Conservation (phyloP, 176 grass and related monocot species). For the Zoysia pacifica region DNA sequence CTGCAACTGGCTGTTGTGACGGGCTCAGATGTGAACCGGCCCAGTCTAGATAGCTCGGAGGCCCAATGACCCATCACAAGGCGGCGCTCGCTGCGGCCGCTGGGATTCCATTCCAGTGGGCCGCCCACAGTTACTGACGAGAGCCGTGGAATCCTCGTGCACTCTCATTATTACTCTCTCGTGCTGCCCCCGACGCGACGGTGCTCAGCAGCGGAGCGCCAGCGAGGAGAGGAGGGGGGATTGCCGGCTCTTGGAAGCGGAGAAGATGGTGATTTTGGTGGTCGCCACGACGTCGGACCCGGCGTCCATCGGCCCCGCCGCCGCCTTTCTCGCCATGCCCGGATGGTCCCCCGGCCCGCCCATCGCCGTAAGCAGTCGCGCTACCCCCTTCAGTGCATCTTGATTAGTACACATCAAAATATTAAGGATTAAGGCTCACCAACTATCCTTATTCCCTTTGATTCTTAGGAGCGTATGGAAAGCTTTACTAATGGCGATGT, state of each 20-base stretch:
- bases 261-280: constrained; percentile 64
- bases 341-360: constrained; percentile 69
- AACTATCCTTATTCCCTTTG: not conserved
- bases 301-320: constrained; percentile 70
- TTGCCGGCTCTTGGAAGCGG: not conserved
- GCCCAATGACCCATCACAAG: not conserved
- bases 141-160: not conserved
- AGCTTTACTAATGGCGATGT: constrained; percentile 67
- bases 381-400: not conserved
- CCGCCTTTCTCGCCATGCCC: constrained; percentile 75
- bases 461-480: constrained; percentile 58
- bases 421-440: no score
- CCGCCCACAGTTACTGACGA: not conserved
- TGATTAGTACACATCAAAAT: not conserved
- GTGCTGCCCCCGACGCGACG: not conserved
- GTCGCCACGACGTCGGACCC: constrained; percentile 70
- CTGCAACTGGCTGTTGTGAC: not conserved
- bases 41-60: not conserved
- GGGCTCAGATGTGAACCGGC: no score
- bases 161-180: not conserved
- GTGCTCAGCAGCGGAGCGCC: not conserved
- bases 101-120: no score
- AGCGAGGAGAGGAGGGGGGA: not conserved
- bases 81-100: no score
- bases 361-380: constrained; percentile 33